Conservation (phyloP, 345 rosid genomes). For the Aurinia saxatilis region DNA sequence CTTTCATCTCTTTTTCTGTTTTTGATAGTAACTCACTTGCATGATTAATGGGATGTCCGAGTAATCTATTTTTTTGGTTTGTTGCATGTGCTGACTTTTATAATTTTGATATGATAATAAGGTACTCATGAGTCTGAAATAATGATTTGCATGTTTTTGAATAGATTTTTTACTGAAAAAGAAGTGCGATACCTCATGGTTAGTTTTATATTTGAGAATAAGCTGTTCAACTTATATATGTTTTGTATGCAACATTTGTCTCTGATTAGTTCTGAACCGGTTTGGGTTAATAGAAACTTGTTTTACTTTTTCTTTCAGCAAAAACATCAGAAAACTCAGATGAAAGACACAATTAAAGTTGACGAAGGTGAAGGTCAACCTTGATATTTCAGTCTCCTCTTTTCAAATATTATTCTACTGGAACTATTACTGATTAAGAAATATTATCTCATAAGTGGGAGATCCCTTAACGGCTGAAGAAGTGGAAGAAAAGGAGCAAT, state of each 20-base stretch:
- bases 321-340: conserved; percentile 84
- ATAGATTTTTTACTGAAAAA: conserved; percentile 43
- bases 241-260: conserved; percentile 2
- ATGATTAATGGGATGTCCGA: conserved; percentile 4
- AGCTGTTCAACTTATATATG: neutral
- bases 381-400: neutral
- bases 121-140: conserved; percentile 30
- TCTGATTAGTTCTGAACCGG: neutral
- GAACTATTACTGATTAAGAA: conserved; percentile 7
- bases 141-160: neutral
- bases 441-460: conserved; percentile 45
- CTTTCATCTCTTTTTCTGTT: neutral
- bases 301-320: conserved; percentile 41
- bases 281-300: neutral
- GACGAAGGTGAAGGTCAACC: conserved; percentile 75
- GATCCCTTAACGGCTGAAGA: conserved; percentile 91
- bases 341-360: conserved; percentile 75
- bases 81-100: conserved; percentile 71
- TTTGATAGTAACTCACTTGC: neutral
- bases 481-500: conserved; percentile 77
- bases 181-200: conserved; percentile 99
- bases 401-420: neutral
- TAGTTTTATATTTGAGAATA: conserved; percentile 21
- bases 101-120: conserved; percentile 83
- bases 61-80: neutral